Evolutionary conservation across 2,329 filamentous ascomycete species (phyloP), one percentile per base, ranked within the genome.

Genomic region (Cercospora nicotianae): DNA sequence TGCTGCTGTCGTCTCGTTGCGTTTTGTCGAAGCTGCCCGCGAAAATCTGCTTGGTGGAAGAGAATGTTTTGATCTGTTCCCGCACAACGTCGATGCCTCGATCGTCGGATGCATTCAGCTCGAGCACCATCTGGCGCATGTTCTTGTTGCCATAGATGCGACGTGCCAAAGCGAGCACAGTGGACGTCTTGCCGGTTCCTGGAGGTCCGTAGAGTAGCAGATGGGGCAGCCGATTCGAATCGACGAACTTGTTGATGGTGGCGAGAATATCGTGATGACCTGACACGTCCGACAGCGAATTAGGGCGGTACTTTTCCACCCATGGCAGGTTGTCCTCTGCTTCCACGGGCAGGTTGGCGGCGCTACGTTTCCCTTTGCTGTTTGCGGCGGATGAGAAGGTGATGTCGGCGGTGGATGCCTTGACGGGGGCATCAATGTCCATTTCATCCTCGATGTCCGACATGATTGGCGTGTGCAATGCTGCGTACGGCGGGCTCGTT

Each of bases 1-100:
- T 81, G 33, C 80, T 79, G 12, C 80, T 81, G 13, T 65, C 64
- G 48, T 75, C 69, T 13, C 68, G 68, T 30, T 69, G 67, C 36
- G 65, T 69, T 63, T 78, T 78, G 72, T 77, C 75, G 71, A 78
- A 78, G 5, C 81, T 81, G 5, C 82, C 80, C 12, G 80, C 79
- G 83, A 99, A 99, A 75, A 99, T 99, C 78, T 99, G 95, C 81
- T 96, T 97, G 7, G 95, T 99, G 74, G 92, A 96, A 48, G 93
- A 94, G 82, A 99, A 99, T 0, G 95, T 99, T 86, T 98, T 99
- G 87, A 99, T 99, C 81, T 99, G 95, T 82, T 99, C 95, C 33
- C 94, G 88, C 66, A 99, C 95, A 2, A 99, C 95, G 73, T 99
- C 95, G 79, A 99, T 99, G 77, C 95, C 95, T 80, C 95, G 87